Base-by-base conservation (phyloP, 345 rosid genomes). In the Theobroma cacao region DNA sequence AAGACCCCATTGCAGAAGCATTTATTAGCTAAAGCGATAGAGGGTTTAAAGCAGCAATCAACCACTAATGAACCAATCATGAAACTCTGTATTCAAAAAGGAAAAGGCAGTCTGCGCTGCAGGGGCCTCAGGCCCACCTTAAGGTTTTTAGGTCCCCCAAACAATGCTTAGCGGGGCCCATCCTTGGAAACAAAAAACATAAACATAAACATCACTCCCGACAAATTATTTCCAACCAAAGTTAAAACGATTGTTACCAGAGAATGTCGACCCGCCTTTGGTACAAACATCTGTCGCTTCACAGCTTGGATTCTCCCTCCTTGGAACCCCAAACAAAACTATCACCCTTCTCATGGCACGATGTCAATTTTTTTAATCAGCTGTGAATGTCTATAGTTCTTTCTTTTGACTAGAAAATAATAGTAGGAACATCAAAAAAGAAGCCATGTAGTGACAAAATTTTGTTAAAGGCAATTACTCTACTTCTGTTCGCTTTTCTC, bases 51-150 rank as follows among this genome's bases (percentile, higher is more conserved):
- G 85, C 69, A 84, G 81, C 70, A 55, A 76, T 77, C 75, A 50
- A 30, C 62, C 90, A 83, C 68, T 85, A 79, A 87, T 81, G 90
- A 80, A 74, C 84, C 84, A 84, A 87, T 84, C 83, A 85, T 85
- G 82, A 38, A 48, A 4, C 58, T 43, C 64, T 75, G 72, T 40
- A 17, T n/a, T 10, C 78, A 33, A 17, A 48, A 72, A 68, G 77
- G 79, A 72, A 65, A 8, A 48, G n/a, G n/a, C n/a, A n/a, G n/a
- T 11, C 45, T 52, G 45, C 33, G 28, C 38, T 48, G 74, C 24
- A 14, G 28, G 17, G 5, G 17, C 47, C 5, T 36, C 5, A 66
- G 61, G 41, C 18, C 75, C 59, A 10, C 56, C 56, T 22, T 22
- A 40, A 12, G 30, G 4, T 13, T 69, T 50, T 50, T 5, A 48